phyloP scores from a whole-genome alignment of 805 yeast genomes.

The Candida bentonensis region DNA sequence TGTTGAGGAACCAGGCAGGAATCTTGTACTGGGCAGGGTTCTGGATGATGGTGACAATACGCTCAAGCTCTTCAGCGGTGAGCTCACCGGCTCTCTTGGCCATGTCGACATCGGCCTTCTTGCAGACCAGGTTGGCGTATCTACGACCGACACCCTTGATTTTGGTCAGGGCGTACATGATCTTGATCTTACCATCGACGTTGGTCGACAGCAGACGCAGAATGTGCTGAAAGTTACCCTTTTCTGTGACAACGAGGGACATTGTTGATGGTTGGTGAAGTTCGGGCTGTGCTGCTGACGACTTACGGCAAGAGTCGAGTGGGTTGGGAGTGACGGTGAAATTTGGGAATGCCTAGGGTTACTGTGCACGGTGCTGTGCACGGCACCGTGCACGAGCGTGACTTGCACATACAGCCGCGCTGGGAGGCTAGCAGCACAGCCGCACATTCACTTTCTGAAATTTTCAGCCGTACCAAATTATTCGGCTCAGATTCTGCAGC shows the following conservation, averaged over 20 bases:
- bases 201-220: slow-evolving; percentile 99
- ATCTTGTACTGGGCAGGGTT: slow-evolving; percentile 98
- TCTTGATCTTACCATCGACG: slow-evolving; percentile 99
- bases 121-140: slow-evolving; percentile 99
- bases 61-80: slow-evolving; percentile 99
- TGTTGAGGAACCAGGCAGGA: slow-evolving; percentile 99
- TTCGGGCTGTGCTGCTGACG: too few relatives aligned
- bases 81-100: slow-evolving; percentile 99
- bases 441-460: too few relatives aligned
- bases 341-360: too few relatives aligned
- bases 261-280: slow-evolving; percentile 31
- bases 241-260: slow-evolving; percentile 98
- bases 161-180: slow-evolving; percentile 99
- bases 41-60: slow-evolving; percentile 99
- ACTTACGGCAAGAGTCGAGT: too few relatives aligned
- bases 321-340: not conserved
- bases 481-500: too few relatives aligned
- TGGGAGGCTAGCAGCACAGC: too few relatives aligned
- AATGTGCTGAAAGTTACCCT: slow-evolving; percentile 99
- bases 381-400: too few relatives aligned
- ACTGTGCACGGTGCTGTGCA: too few relatives aligned
- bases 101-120: slow-evolving; percentile 99
- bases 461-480: too few relatives aligned
- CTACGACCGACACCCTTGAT: slow-evolving; percentile 99
- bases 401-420: too few relatives aligned